These are phyloP conservation scores for Chrysosporium queenslandicum DNA, from an alignment of 2,329 filamentous ascomycete genomes.

Conservation along the genomic window DNA sequence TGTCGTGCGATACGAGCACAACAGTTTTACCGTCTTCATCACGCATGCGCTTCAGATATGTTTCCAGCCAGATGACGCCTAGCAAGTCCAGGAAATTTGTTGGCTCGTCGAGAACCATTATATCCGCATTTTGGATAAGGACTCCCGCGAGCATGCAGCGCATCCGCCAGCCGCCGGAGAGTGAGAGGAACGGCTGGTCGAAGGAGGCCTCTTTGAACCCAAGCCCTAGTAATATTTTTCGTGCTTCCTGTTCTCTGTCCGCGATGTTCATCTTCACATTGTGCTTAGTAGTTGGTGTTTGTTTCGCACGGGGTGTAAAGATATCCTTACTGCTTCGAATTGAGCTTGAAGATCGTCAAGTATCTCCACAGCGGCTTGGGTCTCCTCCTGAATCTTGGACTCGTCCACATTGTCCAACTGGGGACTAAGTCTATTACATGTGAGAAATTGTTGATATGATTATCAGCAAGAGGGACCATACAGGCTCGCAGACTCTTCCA, in stretches of 20 bases:
- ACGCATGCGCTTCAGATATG: slow-evolving; percentile 52
- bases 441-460: background rate
- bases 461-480: slow-evolving; percentile 23
- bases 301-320: background rate
- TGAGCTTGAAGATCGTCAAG: slow-evolving; percentile 59
- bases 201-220: slow-evolving; percentile 59
- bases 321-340: slow-evolving; percentile 51
- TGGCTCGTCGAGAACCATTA: slow-evolving; percentile 75
- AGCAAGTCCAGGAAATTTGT: slow-evolving; percentile 79
- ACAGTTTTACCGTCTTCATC: slow-evolving; percentile 52
- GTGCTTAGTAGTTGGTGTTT: background rate
- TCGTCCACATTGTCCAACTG: slow-evolving; percentile 48
- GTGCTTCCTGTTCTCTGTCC: slow-evolving; percentile 56
- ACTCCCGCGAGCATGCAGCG: slow-evolving; percentile 54
- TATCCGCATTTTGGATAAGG: slow-evolving; percentile 62
- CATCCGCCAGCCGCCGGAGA: slow-evolving; percentile 73
- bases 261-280: slow-evolving; percentile 43
- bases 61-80: slow-evolving; percentile 76
- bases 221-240: slow-evolving; percentile 56
- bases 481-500: slow-evolving; percentile 48
- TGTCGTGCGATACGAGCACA: slow-evolving; percentile 73
- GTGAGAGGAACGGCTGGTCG: slow-evolving; percentile 48
- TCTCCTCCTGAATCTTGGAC: slow-evolving; percentile 52
- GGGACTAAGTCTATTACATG: slow-evolving; percentile 37
- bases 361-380: slow-evolving; percentile 58